These are phyloP conservation scores for Arthrinium phaeospermum DNA, from an alignment of 2,329 filamentous ascomycete species.

Conservation along the genomic window DNA sequence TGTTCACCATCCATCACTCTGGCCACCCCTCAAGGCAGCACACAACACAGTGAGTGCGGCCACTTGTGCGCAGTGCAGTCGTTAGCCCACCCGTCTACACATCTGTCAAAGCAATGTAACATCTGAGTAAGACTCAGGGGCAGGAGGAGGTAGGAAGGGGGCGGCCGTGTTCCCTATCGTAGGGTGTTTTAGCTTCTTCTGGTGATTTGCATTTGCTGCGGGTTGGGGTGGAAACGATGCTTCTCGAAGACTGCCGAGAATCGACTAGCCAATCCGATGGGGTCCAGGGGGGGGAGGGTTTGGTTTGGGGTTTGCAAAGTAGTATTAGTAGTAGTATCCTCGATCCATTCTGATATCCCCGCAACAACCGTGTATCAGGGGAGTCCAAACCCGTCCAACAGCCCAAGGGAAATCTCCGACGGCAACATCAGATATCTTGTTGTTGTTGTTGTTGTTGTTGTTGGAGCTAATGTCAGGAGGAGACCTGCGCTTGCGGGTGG, in stretches of 20 bases:
- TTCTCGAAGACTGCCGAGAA: conserved; percentile 17
- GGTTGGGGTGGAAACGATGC: conserved; percentile 5
- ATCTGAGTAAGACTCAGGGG: neutral
- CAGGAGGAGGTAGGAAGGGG: neutral
- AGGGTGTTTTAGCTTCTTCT: conserved; percentile 12
- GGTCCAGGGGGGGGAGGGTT: neutral
- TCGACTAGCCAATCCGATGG: neutral
- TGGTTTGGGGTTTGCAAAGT: neutral
- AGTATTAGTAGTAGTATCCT: neutral
- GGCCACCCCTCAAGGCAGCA: neutral
- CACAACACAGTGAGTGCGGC: neutral
- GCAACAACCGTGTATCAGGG: conserved; percentile 6
- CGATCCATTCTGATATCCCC: conserved; percentile 11
- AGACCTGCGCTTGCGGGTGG: neutral
- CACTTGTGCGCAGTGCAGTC: neutral
- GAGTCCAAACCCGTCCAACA: conserved; percentile 3
- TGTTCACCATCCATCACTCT: neutral
- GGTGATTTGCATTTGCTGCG: conserved; percentile 16
- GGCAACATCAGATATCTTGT: neutral
- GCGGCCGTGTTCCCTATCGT: neutral
- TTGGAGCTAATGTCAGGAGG: neutral
- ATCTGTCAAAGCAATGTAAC: neutral
- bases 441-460: conserved; percentile 2
- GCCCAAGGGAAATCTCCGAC: neutral
- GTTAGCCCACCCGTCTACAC: neutral